Evolutionary conservation across 371 early-diverging fungal species (phyloP).

Genomic region (Circinella umbellata): DNA sequence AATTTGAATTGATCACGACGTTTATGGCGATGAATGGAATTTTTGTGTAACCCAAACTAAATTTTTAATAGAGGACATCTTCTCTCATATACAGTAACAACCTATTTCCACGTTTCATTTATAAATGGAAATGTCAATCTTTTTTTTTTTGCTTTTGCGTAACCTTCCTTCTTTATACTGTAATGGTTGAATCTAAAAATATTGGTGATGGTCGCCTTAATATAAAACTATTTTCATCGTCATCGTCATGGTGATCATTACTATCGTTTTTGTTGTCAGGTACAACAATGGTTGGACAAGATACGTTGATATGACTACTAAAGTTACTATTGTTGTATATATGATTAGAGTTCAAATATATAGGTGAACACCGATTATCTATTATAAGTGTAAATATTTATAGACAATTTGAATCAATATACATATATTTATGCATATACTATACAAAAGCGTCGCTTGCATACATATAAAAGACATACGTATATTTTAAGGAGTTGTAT

Average conservation of each 20-base stretch:
- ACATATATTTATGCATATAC: not conserved
- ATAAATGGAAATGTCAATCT: conserved; percentile 1
- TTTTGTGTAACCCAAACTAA: conserved; percentile 11
- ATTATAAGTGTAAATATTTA: not conserved
- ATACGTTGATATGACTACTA: not conserved
- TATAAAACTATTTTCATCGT: not conserved
- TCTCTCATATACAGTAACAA: not conserved
- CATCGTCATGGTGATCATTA: not conserved
- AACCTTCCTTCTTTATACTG: not conserved
- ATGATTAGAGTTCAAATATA: not conserved
- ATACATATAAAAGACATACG: no score
- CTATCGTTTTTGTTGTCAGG: no score
- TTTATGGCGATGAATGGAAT: conserved; percentile 15
- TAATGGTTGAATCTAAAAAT: not conserved
- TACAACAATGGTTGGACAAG: not conserved
- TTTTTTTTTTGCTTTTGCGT: not conserved
- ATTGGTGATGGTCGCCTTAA: not conserved
- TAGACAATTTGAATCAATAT: not conserved
- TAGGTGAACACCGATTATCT: not conserved
- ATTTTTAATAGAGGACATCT: not conserved
- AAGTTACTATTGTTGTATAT: not conserved
- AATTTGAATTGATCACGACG: not conserved
- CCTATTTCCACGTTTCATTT: not conserved
- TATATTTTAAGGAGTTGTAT: no score
- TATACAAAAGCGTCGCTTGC: no score